Evolutionary conservation across 2,329 filamentous ascomycete species (phyloP).

Genomic region (Metarhizium brunneum): DNA sequence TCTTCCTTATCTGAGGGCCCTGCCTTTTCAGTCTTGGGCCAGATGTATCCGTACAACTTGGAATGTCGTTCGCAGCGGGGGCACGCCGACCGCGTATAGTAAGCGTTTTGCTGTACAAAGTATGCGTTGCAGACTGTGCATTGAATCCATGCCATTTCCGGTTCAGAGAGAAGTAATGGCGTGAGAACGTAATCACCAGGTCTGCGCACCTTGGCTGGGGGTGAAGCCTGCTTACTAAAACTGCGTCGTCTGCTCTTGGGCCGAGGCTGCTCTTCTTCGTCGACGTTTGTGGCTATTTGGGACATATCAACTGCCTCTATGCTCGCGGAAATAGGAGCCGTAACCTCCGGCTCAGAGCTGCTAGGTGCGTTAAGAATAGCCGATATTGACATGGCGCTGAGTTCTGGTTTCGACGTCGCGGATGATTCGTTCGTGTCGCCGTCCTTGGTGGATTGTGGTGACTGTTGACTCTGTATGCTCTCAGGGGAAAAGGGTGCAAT

Average conservation of each 20-base stretch:
- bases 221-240: conserved; percentile 24
- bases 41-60: conserved; percentile 88
- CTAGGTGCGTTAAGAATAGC: conserved; percentile 21
- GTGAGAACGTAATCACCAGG: conserved; percentile 82
- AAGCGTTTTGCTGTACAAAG: conserved; percentile 85
- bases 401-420: conserved; percentile 4
- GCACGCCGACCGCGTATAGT: conserved; percentile 76
- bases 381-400: conserved; percentile 22
- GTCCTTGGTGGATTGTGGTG: conserved; percentile 13
- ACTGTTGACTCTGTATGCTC: conserved; percentile 17
- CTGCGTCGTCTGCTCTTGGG: conserved; percentile 24
- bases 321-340: conserved; percentile 14
- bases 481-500: conserved; percentile 21
- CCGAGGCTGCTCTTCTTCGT: conserved; percentile 4
- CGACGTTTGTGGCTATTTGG: conserved; percentile 2
- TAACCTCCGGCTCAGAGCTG: conserved; percentile 8
- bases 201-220: conserved; percentile 33
- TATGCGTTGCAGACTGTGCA: conserved; percentile 74
- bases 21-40: conserved; percentile 87
- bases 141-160: conserved; percentile 73
- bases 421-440: not conserved
- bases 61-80: conserved; percentile 91
- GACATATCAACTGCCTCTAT: conserved; percentile 15
- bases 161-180: conserved; percentile 62
- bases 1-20: conserved; percentile 65